Evolutionary conservation across 768 basidiomycete genomes (phyloP).

Genomic region (Pulveroboletus sp.): DNA sequence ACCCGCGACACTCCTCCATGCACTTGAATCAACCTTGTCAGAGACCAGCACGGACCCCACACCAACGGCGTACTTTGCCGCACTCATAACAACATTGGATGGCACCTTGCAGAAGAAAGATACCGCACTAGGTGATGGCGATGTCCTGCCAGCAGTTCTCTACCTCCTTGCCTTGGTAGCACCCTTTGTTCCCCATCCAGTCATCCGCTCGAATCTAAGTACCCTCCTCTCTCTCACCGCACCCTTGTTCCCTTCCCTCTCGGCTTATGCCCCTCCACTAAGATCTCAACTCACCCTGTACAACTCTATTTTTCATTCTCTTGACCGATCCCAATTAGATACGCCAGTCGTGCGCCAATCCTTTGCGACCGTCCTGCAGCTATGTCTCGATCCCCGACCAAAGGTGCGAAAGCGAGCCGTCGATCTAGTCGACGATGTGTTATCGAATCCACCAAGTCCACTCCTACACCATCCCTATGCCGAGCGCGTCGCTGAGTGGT

Average conservation of each 20-base stretch:
- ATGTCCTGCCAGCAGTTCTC: conserved; percentile 32
- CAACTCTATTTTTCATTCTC: conserved; percentile 60
- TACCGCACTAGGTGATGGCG: conserved; percentile 69
- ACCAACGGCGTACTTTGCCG: conserved; percentile 94
- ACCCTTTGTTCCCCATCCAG: conserved; percentile 63
- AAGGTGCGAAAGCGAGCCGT: conserved; percentile 92
- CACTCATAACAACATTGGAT: conserved; percentile 80
- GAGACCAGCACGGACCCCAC: conserved; percentile 67
- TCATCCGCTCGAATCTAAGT: conserved; percentile 73
- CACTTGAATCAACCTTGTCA: conserved; percentile 76
- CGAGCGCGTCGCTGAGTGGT: conserved; percentile 77
- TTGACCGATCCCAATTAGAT: conserved; percentile 73
- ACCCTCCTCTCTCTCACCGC: conserved; percentile 72
- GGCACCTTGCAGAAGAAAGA: conserved; percentile 66
- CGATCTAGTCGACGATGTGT: conserved; percentile 77
- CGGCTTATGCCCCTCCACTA: conserved; percentile 68
- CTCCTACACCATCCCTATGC: conserved; percentile 83
- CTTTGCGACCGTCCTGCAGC: conserved; percentile 80
- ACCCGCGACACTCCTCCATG: conserved; percentile 80
- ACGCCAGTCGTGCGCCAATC: conserved; percentile 67
- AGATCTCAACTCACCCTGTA: conserved; percentile 85
- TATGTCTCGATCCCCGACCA: conserved; percentile 84
- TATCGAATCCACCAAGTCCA: conserved; percentile 76
- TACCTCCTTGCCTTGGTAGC: conserved; percentile 36
- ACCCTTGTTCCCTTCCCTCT: conserved; percentile 71